Base-by-base conservation (phyloP, 2,329 filamentous ascomycete species). In the Talaromyces albobiverticillius region DNA sequence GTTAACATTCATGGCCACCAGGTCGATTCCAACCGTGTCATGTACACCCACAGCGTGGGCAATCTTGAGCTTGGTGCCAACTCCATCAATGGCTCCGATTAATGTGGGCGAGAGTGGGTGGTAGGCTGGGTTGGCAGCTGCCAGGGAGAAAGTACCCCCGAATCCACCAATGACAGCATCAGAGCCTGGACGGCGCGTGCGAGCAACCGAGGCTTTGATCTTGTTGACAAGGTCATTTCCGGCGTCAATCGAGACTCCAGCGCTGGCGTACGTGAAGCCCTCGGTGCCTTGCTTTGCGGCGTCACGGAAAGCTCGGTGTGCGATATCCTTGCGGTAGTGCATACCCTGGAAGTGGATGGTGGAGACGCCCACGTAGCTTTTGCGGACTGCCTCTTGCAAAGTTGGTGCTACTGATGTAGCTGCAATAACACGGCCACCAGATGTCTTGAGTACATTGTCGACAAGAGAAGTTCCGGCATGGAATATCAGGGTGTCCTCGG, bases 1-100 rank as follows among this genome's bases (percentile, higher is more conserved):
- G 72, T 99, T 99, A 68, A 97, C 94, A 71, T 96, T 97, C 93
- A 97, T 97, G 61, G 94, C 94, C 3, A 99, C 94, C 32, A 99
- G 82, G 69, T 99, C 94, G 63, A 99, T 91, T 57, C 94, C 94
- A 10, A 99, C 93, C 3, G 92, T 96, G 71, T 93, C 86, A 74
- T 96, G 94, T 75, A 95, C 90, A 63, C 85, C 82, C 77, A 95
- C 89, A 11, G 85, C 83, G 69, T 96, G 93, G 0, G 94, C 94
- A 65, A 99, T 90, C 81, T 95, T 95, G 64, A 97, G 86, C 78
- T 97, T 97, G 46, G 93, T 97, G 56, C 93, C 94, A 34, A 97
- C 91, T 50, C 94, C 94, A 68, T 99, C 94, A 60, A 96, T 97
- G 57, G 91, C 92, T 53, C 89, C 89, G n/a, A 97, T 90, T 23